Conservation (phyloP, 176 grass and related monocot species). For the Miscanthus lutarioriparius region DNA sequence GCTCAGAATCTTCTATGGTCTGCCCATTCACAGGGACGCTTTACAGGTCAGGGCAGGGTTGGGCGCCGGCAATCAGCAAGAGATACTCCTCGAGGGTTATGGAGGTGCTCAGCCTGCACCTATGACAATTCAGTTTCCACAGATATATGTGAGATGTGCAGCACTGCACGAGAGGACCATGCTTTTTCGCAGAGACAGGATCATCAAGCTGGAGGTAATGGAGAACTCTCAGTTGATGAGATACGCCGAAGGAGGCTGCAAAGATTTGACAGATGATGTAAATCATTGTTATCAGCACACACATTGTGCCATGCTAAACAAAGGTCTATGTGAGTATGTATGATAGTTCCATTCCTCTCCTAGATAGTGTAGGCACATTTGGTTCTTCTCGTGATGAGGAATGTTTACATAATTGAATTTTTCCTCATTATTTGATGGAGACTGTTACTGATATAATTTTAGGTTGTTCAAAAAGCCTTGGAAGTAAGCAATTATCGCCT, state of each 20-base stretch:
- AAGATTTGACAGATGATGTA: slow-evolving; percentile 69
- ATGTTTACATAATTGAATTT: neutral
- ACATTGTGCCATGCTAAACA: neutral
- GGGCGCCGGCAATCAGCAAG: slow-evolving; percentile 32
- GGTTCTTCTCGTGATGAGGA: neutral
- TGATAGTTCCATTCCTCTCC: neutral
- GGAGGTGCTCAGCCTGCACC: slow-evolving; percentile 86
- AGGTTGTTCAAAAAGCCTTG: neutral
- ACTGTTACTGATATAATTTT: neutral
- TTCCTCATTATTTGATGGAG: neutral
- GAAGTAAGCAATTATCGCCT: neutral
- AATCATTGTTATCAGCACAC: neutral
- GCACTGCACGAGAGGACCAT: slow-evolving; percentile 31
- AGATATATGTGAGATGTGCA: slow-evolving; percentile 95
- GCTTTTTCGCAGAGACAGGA: slow-evolving; percentile 26
- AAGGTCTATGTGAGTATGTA: neutral
- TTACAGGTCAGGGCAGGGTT: slow-evolving; percentile 48
- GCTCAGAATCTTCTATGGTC: slow-evolving; percentile 37
- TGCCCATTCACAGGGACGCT: slow-evolving; percentile 1
- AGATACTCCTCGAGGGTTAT: slow-evolving; percentile 26
- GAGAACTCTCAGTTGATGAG: slow-evolving; percentile 56
- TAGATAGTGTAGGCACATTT: neutral
- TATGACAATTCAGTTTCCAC: slow-evolving; percentile 61
- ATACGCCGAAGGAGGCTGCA: slow-evolving; percentile 71
- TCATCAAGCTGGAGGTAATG: neutral